Conservation (phyloP, 768 basidiomycete genomes). For the Pilatotrama ljubarskyi region DNA sequence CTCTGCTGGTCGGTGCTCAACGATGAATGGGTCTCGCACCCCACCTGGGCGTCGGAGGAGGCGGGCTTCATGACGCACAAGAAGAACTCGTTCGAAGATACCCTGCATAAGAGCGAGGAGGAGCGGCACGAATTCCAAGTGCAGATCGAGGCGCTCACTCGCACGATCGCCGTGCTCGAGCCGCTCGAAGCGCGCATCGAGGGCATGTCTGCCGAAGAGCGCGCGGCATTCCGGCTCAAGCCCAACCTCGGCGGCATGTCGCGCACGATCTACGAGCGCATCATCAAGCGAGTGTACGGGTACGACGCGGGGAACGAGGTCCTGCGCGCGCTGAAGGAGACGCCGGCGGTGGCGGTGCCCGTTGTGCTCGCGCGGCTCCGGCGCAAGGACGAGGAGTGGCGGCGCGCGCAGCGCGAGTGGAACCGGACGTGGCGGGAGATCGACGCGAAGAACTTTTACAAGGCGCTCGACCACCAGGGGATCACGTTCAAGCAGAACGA, state of each 20-base stretch:
- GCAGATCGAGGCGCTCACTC: slow-evolving; percentile 84
- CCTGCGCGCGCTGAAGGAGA: slow-evolving; percentile 86
- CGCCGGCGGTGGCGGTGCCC: slow-evolving; percentile 86
- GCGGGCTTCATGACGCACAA: slow-evolving; percentile 93
- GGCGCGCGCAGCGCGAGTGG: slow-evolving; percentile 91
- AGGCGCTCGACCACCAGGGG: slow-evolving; percentile 94
- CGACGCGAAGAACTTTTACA: slow-evolving; percentile 97
- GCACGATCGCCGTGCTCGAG: slow-evolving; percentile 90
- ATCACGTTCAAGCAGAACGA: slow-evolving; percentile 94
- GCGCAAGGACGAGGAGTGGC: slow-evolving; percentile 97
- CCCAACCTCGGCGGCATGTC: slow-evolving; percentile 88
- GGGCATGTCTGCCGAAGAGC: slow-evolving; percentile 87
- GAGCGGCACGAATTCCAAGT: slow-evolving; percentile 98
- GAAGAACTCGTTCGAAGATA: slow-evolving; percentile 96
- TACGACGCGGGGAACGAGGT: slow-evolving; percentile 74
- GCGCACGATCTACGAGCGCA: slow-evolving; percentile 87
- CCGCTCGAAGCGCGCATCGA: slow-evolving; percentile 83
- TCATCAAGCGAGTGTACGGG: slow-evolving; percentile 93
- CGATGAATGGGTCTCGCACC: slow-evolving; percentile 98
- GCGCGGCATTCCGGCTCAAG: slow-evolving; percentile 75
- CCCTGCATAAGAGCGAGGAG: slow-evolving; percentile 95
- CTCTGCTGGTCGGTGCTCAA: slow-evolving; percentile 96
- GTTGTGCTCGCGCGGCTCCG: slow-evolving; percentile 88
- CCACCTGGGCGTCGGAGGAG: slow-evolving; percentile 97
- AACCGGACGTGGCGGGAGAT: slow-evolving; percentile 96